These are phyloP conservation scores for Tranzscheliella williamsii DNA, from an alignment of 1,284 basidiomycete species.

Conservation along the genomic window DNA sequence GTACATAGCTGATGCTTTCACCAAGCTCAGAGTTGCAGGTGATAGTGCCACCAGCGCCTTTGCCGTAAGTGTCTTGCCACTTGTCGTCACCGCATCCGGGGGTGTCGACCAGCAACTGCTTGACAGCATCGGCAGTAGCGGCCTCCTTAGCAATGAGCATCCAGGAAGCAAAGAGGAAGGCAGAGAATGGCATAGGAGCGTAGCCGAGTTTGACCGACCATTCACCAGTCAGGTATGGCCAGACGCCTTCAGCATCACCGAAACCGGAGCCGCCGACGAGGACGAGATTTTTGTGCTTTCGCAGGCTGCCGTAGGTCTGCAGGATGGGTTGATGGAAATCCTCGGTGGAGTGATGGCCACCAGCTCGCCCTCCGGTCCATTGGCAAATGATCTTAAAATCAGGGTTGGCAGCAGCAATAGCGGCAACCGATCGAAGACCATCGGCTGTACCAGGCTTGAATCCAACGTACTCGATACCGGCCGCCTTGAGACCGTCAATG, in stretches of 20 bases:
- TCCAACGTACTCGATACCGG: conserved; percentile 87
- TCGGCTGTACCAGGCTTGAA: conserved; percentile 98
- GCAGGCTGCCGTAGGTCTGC: conserved; percentile 84
- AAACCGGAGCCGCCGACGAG: conserved; percentile 97
- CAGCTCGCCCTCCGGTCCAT: conserved; percentile 99
- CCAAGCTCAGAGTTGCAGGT: conserved; percentile 97
- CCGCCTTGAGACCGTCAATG: conserved; percentile 75
- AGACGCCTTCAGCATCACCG: conserved; percentile 90
- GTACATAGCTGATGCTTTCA: conserved; percentile 91
- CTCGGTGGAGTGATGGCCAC: conserved; percentile 96
- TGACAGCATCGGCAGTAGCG: conserved; percentile 89
- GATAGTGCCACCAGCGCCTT: conserved; percentile 84
- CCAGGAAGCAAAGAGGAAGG: conserved; percentile 87
- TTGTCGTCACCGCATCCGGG: conserved; percentile 85
- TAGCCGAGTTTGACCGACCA: conserved; percentile 84
- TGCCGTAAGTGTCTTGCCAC: conserved; percentile 94
- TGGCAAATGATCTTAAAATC: conserved; percentile 98
- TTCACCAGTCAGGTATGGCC: conserved; percentile 95
- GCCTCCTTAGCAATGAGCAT: conserved; percentile 99
- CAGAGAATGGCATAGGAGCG: conserved; percentile 99
- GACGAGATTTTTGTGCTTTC: conserved; percentile 82
- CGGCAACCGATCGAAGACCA: conserved; percentile 93
- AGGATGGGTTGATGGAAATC: conserved; percentile 98
- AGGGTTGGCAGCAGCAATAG: conserved; percentile 90
- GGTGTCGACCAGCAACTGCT: conserved; percentile 93